phyloP scores from a whole-genome alignment of 129 eudicot species.

The Smallanthus sonchifolius region DNA sequence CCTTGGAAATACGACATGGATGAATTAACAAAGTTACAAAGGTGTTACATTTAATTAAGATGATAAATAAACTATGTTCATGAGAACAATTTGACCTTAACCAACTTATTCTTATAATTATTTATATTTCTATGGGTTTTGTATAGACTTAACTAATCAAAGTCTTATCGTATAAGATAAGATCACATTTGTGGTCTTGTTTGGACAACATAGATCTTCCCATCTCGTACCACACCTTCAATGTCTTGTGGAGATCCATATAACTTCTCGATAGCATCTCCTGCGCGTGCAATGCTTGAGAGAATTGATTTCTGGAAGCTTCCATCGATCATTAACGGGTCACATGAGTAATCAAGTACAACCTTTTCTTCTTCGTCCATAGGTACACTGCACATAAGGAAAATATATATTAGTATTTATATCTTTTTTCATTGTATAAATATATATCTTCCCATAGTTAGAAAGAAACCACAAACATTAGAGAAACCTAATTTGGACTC shows the following conservation, averaged over 20 bases:
- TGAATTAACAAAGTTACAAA: conserved; percentile 5
- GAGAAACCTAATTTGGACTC: too few species aligned
- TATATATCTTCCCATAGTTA: background rate
- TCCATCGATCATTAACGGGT: conserved; percentile 51
- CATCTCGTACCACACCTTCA: conserved; percentile 89
- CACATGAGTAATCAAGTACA: conserved; percentile 81
- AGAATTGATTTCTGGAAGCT: conserved; percentile 64
- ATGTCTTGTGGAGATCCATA: conserved; percentile 95
- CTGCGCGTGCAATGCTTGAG: conserved; percentile 68
- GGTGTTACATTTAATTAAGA: background rate
- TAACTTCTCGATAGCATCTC: conserved; percentile 80
- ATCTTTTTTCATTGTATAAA: background rate
- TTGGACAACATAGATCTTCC: conserved; percentile 90
- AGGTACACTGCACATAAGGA: conserved; percentile 64
- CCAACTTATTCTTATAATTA: conserved; percentile 24
- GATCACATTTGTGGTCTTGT: conserved; percentile 92
- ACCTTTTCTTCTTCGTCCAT: conserved; percentile 94
- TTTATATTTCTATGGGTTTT: background rate
- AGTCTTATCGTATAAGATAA: background rate
- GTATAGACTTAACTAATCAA: conserved; percentile 7
- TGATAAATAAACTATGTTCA: conserved; percentile 11
- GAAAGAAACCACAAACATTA: too few species aligned
- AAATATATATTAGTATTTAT: background rate
- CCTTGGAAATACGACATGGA: background rate
- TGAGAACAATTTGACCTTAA: conserved; percentile 3